Conservation (phyloP, 345 rosid genomes). For the Syzygium aromaticum region DNA sequence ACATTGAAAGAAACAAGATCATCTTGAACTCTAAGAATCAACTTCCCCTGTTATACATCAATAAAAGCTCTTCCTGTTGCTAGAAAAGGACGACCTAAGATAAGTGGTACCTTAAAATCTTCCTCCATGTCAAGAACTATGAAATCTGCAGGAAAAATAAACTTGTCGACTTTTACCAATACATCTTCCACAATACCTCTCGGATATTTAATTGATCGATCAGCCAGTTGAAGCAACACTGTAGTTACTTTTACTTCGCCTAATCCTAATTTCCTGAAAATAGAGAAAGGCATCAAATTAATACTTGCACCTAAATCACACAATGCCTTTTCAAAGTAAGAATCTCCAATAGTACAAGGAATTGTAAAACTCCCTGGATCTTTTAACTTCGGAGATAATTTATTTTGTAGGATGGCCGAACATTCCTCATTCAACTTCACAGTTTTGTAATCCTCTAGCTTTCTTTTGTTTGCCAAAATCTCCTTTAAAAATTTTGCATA, state of each 20-base stretch:
- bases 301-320: background rate
- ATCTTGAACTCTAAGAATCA: too few species aligned
- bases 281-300: background rate
- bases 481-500: too few species aligned
- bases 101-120: background rate
- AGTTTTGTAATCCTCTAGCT: too few species aligned
- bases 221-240: background rate
- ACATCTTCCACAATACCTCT: background rate
- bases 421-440: too few species aligned
- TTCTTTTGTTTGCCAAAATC: too few species aligned
- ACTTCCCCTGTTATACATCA: too few species aligned
- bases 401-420: too few species aligned
- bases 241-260: background rate
- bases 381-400: background rate
- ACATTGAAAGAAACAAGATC: too few species aligned
- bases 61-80: too few species aligned
- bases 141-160: background rate
- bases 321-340: background rate
- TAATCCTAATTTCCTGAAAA: background rate
- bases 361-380: background rate
- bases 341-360: background rate
- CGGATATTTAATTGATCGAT: background rate
- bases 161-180: background rate
- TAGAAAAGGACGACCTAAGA: too few species aligned
- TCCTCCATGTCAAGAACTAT: background rate